Percentiles rank a stretch among this genome's conserved stretches.
These are phyloP conservation scores for Jamesozyma rosinii DNA, from an alignment of 805 yeast species.

Conservation along the genomic window DNA sequence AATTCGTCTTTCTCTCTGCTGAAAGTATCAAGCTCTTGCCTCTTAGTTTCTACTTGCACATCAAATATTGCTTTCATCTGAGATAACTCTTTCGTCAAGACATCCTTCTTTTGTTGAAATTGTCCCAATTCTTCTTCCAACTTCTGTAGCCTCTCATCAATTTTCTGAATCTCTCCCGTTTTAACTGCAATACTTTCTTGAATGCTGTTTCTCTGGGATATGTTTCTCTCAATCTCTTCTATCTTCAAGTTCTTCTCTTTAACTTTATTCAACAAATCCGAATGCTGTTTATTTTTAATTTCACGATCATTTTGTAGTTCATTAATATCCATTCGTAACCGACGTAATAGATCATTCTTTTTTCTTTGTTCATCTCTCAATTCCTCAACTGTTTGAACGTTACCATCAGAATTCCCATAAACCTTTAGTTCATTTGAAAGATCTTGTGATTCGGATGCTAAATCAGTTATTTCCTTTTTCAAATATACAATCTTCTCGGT, in stretches of 20 bases:
- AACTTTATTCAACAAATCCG: constrained; percentile 13
- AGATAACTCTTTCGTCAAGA: not conserved
- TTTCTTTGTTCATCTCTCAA: constrained; percentile 16
- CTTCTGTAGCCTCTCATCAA: constrained; percentile 7
- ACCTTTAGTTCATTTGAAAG: constrained; percentile 22
- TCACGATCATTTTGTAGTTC: constrained; percentile 22
- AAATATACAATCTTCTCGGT: constrained; percentile 22
- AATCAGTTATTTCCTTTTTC: constrained; percentile 19
- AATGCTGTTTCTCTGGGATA: constrained; percentile 10
- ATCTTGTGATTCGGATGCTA: constrained; percentile 16
- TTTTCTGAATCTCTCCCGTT: constrained; percentile 7
- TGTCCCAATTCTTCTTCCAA: constrained; percentile 7
- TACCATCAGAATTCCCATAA: constrained; percentile 13
- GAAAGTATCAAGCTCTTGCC: not conserved
- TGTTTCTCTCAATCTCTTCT: constrained; percentile 18
- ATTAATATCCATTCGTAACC: constrained; percentile 17
- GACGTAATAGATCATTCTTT: constrained; percentile 16
- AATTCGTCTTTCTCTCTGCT: not conserved
- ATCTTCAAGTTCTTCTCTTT: constrained; percentile 17
- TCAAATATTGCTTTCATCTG: constrained; percentile 1
- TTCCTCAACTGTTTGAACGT: constrained; percentile 23
- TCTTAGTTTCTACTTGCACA: not conserved
- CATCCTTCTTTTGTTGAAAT: constrained; percentile 5
- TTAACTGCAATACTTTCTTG: constrained; percentile 10
- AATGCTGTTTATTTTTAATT: constrained; percentile 14